A percentile compares a stretch with the other conserved stretches of the same genome.
Conservation (phyloP, 108 stramenopile genomes). For the Epithemia pelagica region DNA sequence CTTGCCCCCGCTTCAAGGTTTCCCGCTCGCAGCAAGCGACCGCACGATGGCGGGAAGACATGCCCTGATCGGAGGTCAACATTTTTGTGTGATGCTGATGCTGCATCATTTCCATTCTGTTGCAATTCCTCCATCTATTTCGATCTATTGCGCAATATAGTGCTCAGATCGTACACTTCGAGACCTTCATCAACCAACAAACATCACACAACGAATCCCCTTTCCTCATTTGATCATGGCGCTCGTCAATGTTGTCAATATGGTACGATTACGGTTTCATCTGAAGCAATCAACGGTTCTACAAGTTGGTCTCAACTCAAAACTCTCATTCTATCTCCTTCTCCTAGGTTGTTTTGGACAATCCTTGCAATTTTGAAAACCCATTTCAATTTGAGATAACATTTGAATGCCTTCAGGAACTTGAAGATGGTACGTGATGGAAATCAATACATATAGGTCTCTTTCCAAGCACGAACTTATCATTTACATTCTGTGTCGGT, state of each 20-base stretch:
- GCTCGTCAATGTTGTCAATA: constrained; percentile 74
- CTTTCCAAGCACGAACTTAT: neutral
- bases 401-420: constrained; percentile 93
- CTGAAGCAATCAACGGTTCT: neutral
- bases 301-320: neutral
- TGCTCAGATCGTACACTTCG: too few relatives aligned
- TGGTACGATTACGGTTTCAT: constrained; percentile 42
- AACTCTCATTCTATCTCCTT: neutral
- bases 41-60: too few relatives aligned
- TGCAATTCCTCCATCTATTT: too few relatives aligned
- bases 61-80: too few relatives aligned
- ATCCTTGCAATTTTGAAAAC: constrained; percentile 86
- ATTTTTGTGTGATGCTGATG: too few relatives aligned
- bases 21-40: too few relatives aligned
- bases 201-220: too few relatives aligned
- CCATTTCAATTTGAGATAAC: constrained; percentile 99
- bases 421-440: constrained; percentile 89
- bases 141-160: too few relatives aligned
- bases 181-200: too few relatives aligned
- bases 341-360: constrained; percentile 84
- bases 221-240: too few relatives aligned
- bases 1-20: too few relatives aligned
- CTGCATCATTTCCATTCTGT: too few relatives aligned
- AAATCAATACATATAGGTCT: constrained; percentile 93
- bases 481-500: constrained; percentile 6